Conservation (phyloP, 306 rosid species). For the Purshia tridentata region DNA sequence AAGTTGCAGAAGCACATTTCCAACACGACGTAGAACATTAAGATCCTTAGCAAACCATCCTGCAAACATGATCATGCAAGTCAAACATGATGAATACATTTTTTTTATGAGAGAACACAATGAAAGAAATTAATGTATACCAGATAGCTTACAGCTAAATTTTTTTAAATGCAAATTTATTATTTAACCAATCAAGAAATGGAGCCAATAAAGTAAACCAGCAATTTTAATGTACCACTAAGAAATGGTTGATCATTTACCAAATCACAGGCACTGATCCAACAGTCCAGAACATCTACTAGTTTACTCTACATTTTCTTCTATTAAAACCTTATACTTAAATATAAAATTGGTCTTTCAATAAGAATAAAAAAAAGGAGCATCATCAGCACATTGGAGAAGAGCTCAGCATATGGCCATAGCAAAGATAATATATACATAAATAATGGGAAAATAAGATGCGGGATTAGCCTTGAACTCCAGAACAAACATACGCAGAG, state of each 20-base stretch:
- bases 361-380: background rate
- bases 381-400: no score
- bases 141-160: background rate
- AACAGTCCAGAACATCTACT: background rate
- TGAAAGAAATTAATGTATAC: background rate
- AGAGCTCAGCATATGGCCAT: no score
- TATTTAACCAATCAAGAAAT: background rate
- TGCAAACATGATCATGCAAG: constrained; percentile 36
- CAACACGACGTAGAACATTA: constrained; percentile 63
- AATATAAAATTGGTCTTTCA: background rate
- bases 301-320: background rate
- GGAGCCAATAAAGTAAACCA: no score
- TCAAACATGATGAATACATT: background rate
- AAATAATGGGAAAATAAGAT: background rate
- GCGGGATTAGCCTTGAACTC: background rate
- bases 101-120: background rate
- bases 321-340: background rate
- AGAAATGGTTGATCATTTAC: background rate
- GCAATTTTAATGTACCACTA: background rate
- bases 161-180: no score
- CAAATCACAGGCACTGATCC: background rate
- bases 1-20: constrained; percentile 81
- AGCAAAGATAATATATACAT: background rate
- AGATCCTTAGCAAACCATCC: constrained; percentile 98
- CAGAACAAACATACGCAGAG: background rate